Percentiles rank a stretch among this genome's conserved stretches.
Conservation (phyloP, 805 yeast species). For the Zygosaccharomyces gambellarensis region DNA sequence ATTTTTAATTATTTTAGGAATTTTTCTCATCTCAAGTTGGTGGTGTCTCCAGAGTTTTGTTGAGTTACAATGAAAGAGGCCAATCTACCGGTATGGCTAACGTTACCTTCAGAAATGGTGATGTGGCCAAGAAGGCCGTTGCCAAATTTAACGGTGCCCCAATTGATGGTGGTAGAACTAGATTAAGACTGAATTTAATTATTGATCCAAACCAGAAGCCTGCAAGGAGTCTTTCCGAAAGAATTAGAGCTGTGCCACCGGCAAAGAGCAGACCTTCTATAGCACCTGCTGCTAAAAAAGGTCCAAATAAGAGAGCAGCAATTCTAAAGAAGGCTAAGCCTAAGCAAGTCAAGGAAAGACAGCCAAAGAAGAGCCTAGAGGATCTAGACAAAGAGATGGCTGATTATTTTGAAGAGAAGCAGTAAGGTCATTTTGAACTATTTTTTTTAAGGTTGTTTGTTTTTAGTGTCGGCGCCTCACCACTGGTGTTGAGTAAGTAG, state of each 20-base stretch:
- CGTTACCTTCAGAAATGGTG: constrained; percentile 63
- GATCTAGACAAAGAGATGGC: constrained; percentile 98
- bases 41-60: constrained; percentile 63
- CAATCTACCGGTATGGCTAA: constrained; percentile 90
- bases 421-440: constrained; percentile 8
- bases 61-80: constrained; percentile 83
- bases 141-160: constrained; percentile 87
- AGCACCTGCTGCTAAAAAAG: constrained; percentile 20
- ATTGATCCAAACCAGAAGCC: constrained; percentile 79
- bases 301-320: constrained; percentile 35
- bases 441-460: not conserved
- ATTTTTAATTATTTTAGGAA: constrained; percentile 50
- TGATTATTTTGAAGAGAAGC: constrained; percentile 68
- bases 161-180: constrained; percentile 79
- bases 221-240: constrained; percentile 47
- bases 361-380: constrained; percentile 72
- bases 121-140: constrained; percentile 73
- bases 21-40: constrained; percentile 87
- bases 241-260: constrained; percentile 50
- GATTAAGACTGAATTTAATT: constrained; percentile 73
- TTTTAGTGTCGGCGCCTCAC: not conserved
- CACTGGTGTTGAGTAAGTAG: not conserved
- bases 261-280: constrained; percentile 10
- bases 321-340: constrained; percentile 33
- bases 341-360: constrained; percentile 36